Base-by-base conservation (phyloP, 2,329 filamentous ascomycete genomes). In the Canariomyces notabilis region DNA sequence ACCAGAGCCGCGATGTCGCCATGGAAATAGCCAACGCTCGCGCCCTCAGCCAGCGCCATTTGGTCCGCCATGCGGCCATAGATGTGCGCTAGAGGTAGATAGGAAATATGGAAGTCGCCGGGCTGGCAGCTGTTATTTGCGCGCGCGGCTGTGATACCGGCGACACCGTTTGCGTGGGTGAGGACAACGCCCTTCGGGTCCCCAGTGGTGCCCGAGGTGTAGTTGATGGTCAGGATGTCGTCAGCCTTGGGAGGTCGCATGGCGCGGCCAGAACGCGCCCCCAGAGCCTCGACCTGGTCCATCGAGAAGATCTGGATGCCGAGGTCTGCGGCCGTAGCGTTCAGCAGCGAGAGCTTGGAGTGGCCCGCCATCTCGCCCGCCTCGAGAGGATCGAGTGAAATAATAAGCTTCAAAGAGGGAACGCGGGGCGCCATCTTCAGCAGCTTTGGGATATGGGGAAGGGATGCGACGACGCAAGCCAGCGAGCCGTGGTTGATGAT, bases 1-100 rank as follows among this genome's bases (percentile, higher is more conserved):
- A 94, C 82, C 15, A 98, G 73, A 53, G 87, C 86, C 11, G 86
- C 63, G 52, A 96, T 84, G 61, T 96, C 89, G 44, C 93, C 93
- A 58, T 93, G 88, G 77, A 96, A 98, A 67, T 91, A 98, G 11
- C 91, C 93, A 57, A 96, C 82, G 7, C 80, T 72, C 26, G 79
- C 80, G 44, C 89, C 90, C 42, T 79, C 75, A 59, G 85, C 80
- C 14, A 96, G 72, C 12, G 80, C 78, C 3, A 75, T 73, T 64
- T 94, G 86, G 64, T 98, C 93, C 33, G 83, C 74, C 56, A 96
- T 75, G 45, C 93, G 85, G 54, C 90, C 87, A 65, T 88, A 96
- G 59, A 98, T 97, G 64, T 98, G 93, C 8, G 93, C 93, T 32
- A 96, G 72, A 0, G 93, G 93, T 42, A 98, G 77, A 67, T 97